Base-by-base conservation (phyloP, 2,329 filamentous ascomycete genomes). In the Ophiostoma piceae region DNA sequence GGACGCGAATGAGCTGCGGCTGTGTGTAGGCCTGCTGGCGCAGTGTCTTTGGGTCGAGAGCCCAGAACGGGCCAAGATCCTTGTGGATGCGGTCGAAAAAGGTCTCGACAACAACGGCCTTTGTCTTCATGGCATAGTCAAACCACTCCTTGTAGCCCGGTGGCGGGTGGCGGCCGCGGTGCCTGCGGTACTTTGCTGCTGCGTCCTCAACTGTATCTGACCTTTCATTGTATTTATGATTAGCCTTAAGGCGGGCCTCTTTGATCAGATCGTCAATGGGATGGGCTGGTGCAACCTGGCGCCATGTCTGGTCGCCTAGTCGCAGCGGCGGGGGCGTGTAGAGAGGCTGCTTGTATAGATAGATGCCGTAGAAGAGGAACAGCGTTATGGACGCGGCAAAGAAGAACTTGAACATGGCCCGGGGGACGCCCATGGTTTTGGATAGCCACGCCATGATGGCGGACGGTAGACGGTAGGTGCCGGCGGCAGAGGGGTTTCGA, bases 51-150 rank as follows among this genome's bases (percentile, higher is more conserved):
- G 85, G 78, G 9, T 83, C 78, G 4, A 86, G 74, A 7, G 82
- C 84, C 85, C 85, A 87, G 73, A 87, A 85, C 0, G 84, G 85
- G 41, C 77, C 76, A 5, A 84, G 75, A 73, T 85, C 84, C 71
- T 84, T 29, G 74, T 84, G 82, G 67, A 85, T 84, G 74, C 83
- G 84, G 72, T 85, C 84, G 71, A 84, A 85, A 73, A 82, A 82
- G 72, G 81, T 78, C 73, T 84, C 82, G 37, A 84, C 78, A 32
- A 84, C 76, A 71, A 83, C 73, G 60, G 81, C 80, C 37, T 81
- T 74, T 62, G 79, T 76, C 39, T 80, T 75, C 66, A 77, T 75
- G 19, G 83, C 83, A 68, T 82, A 83, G 51, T 78, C 75, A 75
- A 81, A 81, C 82, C 82, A 84, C 65, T 78, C 77, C 66, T 83